A percentile compares a stretch with the other conserved stretches of the same genome.
Evolutionary conservation across 352 stramenopile species (phyloP).

Genomic region (Globisporangium barbulae): DNA sequence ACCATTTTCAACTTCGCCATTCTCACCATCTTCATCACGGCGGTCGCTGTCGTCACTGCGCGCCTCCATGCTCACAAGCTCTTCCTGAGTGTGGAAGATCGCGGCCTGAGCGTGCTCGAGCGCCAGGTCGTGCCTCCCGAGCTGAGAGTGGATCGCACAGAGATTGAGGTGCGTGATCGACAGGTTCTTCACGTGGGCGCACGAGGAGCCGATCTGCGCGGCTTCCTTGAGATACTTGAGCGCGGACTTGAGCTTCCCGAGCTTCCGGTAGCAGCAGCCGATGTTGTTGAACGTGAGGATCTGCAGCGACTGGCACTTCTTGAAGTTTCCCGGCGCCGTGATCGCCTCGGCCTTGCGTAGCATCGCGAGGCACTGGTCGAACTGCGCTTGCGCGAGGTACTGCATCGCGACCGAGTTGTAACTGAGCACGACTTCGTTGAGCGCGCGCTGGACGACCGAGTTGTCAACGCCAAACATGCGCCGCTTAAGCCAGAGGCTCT

Average conservation of each 20-base stretch:
- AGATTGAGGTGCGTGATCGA: constrained; percentile 82
- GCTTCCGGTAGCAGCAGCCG: constrained; percentile 76
- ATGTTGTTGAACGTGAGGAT: constrained; percentile 86
- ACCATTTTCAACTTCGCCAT: constrained; percentile 3
- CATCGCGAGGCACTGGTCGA: constrained; percentile 66
- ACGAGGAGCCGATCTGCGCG: constrained; percentile 50
- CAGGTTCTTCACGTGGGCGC: constrained; percentile 63
- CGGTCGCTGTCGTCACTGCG: constrained; percentile 13
- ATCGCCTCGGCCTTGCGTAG: constrained; percentile 73
- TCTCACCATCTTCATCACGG: constrained; percentile 2
- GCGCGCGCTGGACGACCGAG: constrained; percentile 43
- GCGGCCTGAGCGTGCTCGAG: constrained; percentile 74
- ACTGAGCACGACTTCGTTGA: constrained; percentile 64
- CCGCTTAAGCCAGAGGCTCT: constrained; percentile 70
- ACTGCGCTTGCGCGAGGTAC: constrained; percentile 45
- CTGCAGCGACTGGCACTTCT: constrained; percentile 56
- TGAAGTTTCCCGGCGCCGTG: constrained; percentile 64
- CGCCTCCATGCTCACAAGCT: constrained; percentile 56
- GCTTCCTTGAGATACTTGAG: constrained; percentile 76
- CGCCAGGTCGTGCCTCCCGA: constrained; percentile 61
- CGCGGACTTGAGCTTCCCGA: constrained; percentile 67
- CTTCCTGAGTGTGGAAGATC: constrained; percentile 81
- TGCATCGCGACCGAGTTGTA: constrained; percentile 82
- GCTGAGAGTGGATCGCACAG: constrained; percentile 77
- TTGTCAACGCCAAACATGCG: constrained; percentile 73